Evolutionary conservation across 1,284 basidiomycete species (phyloP), one percentile per base, ranked within the genome.

Genomic region (Ceratorhiza oryzae-sativae): DNA sequence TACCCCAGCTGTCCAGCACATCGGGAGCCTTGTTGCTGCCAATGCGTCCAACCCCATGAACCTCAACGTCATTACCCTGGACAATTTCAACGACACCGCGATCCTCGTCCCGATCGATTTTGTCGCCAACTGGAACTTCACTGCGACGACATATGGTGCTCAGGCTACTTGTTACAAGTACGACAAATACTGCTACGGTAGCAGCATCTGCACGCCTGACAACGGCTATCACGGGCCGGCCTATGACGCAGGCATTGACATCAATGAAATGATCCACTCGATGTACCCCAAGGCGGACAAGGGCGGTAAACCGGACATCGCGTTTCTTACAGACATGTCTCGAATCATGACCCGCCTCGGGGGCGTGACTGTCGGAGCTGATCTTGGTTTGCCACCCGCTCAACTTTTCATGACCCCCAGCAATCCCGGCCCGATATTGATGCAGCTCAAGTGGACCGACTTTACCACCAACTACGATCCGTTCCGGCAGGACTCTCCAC

Each of bases 371-470:
- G 65, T 70, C 13, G 65, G 65, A 13, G 46, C 65, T 34, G 27
- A 30, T 34, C 45, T 41, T 13, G 65, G 65, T 8, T 15, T 70
- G n/a, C 65, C 65, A 12, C 25, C 53, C 12, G 55, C 39, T 10
- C 51, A 46, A 13, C 8, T 42, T 23, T 46, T 23, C 18, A 13
- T 34, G 6, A 46, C 42, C 5, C 65, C 65, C 12, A 53, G 39
- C 36, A 70, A 70, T 18, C 65, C 65, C 12, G 53, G 53, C 8
- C 41, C 53, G 18, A 41, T 70, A 4, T 30, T 70, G 20, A 48
- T 70, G 51, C 41, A 70, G n/a, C 41, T 70, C 9, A 39, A 51
- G 36, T 70, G 65, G 65, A 70, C 65, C 5, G 65, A 70, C n/a
- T 67, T 55, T 25, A 34, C 12, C 27, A 41, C 59, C 3, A 30